Evolutionary conservation across 225 moss, liverwort and hornwort species (phyloP), one percentile per base, ranked within the genome.

Genomic region (Anthoceros angustus): DNA sequence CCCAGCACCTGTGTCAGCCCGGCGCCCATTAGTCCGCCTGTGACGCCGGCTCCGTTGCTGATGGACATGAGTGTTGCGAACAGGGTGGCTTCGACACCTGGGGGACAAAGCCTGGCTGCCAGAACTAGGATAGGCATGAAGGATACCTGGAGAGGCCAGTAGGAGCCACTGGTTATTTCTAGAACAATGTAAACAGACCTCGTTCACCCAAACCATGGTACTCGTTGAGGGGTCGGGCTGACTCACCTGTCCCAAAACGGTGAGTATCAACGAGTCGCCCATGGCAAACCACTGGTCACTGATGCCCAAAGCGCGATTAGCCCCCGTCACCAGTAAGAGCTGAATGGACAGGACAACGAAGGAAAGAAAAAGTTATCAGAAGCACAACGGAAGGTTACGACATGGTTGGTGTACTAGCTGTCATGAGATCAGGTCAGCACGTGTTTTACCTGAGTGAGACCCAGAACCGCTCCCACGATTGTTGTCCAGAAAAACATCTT

Each of bases 61-160:
- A 98, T 86, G 39, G 98, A 98, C 98, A 98, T 98, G 69, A 98
- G 72, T 26, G 98, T 89, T 62, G 98, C 98, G 68, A 98, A 98
- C 8, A 98, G 74, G 0, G 98, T 98, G 4, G 98, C 98, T 72
- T 98, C 98, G 5, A 98, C 89, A 24, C 98, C 98, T 21, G 98
- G 98, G 38, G 98, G 98, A 62, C 92, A 98, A 0, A 98, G 78
- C 70, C 86, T 81, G 14, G 98, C 98, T 66, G 98, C 98, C 42
- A 98, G 79, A 69, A 98, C 98, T 74, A 98, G 79, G 62, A 98
- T 87, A 38, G 98, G 98, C 98, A 98, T 98, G 60, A 98, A 98
- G 9, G 98, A 98, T 24, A 92, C 83, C 98, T 93, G 85, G 68
- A 74, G n/a, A 49, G 5, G 15, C 15, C 46, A 39, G 48, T 60